Evolutionary conservation across 75 land plant genomes (phyloP), one percentile per base, ranked within the genome.

Genomic region (Pinus taeda): DNA sequence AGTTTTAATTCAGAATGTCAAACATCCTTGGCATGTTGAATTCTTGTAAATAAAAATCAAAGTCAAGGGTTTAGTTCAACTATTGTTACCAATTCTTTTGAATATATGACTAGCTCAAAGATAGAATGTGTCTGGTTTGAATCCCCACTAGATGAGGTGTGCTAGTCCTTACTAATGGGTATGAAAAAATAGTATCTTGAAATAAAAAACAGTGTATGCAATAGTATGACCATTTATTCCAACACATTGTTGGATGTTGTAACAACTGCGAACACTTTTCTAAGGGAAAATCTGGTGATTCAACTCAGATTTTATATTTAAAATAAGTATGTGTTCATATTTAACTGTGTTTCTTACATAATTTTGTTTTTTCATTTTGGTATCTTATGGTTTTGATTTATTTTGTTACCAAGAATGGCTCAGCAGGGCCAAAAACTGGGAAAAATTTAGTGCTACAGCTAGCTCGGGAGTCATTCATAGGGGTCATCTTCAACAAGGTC

Each of bases 351-450:
- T 45, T 45, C 6, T 45, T 45, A 45, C 12, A 30, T 15, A 67
- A 20, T 37, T 62, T 33, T 64, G n/a, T 62, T 33, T 33, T 9
- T 76, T 1, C 63, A 7, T 67, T 64, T 8, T 36, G 22, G 2
- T 17, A 18, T 39, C 20, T n/a, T 6, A 67, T 42, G 9, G 37
- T 18, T 69, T 65, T 71, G n/a, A 24, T 71, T 11, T 55, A 49
- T 4, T 30, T 17, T 75, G 56, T 6, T 74, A 6, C 37, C 82
- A 82, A 86, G 88, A 86, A 42, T 86, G 88, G 88, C 71, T 86
- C 60, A 86, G 85, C 56, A 63, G 88, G n/a, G 88, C 88, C 13
- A 86, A 86, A 36, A 86, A 86, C 74, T 86, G 86, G 88, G 88
- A 86, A 57, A 86, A 86, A 74, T 86, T 86, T 30, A 86, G 88